phyloP scores from a whole-genome alignment of 208 protist species.

The Spongospora subterranea region DNA sequence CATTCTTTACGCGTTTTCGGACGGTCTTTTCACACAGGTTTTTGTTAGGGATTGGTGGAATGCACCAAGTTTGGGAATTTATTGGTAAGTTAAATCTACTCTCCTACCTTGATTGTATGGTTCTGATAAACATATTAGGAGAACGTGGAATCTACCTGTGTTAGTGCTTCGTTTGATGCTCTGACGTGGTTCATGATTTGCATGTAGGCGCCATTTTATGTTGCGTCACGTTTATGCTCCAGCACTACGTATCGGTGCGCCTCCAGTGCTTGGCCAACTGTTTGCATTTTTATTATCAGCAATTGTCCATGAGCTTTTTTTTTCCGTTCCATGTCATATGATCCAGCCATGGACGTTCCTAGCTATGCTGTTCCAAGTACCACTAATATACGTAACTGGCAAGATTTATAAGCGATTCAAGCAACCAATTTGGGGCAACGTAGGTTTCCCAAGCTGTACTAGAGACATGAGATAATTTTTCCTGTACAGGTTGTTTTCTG shows the following conservation, averaged over 20 bases:
- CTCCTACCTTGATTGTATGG: not conserved
- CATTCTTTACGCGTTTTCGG: not conserved
- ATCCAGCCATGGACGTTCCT: conserved; percentile 44
- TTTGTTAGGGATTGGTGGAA: conserved; percentile 42
- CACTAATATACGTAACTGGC: not conserved
- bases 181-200: not conserved
- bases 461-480: not conserved
- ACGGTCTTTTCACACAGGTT: not conserved
- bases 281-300: conserved; percentile 32
- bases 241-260: not conserved
- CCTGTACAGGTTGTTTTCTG: conserved; percentile 16
- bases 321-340: conserved; percentile 50
- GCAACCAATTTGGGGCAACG: conserved; percentile 38
- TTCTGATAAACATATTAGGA: not conserved
- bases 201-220: conserved; percentile 42
- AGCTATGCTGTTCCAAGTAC: not conserved
- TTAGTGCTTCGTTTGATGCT: not conserved
- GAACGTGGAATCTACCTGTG: conserved; percentile 48
- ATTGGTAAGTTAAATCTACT: not conserved
- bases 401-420: conserved; percentile 7
- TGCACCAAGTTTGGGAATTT: not conserved
- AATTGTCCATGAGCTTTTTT: conserved; percentile 52
- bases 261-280: not conserved
- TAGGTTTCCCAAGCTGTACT: not conserved
- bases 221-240: conserved; percentile 43